These are phyloP conservation scores for Nitzschia inconspicua DNA, from an alignment of 108 stramenopile species.

Conservation along the genomic window DNA sequence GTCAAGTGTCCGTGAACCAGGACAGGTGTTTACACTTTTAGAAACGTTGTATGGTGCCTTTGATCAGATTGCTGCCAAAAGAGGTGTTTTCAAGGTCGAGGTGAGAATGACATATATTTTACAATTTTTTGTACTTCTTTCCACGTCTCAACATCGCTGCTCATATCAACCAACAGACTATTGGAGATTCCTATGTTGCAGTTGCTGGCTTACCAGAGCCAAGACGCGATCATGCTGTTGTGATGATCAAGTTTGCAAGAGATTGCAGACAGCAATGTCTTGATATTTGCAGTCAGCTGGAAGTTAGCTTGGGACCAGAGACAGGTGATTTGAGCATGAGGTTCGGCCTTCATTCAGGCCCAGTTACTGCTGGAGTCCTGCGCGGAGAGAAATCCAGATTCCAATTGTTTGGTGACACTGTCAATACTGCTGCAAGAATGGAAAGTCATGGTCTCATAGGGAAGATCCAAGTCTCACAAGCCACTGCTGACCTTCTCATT, in stretches of 20 bases:
- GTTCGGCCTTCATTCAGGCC: slow-evolving; percentile 44
- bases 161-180: too few relatives aligned
- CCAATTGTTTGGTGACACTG: slow-evolving; percentile 53
- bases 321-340: slow-evolving; percentile 32
- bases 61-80: slow-evolving; percentile 28
- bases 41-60: slow-evolving; percentile 43
- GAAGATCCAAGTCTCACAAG: slow-evolving; percentile 36
- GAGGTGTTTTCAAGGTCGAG: slow-evolving; percentile 46
- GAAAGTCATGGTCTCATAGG: slow-evolving; percentile 34
- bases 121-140: too few relatives aligned
- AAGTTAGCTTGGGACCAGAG: slow-evolving; percentile 19
- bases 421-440: slow-evolving; percentile 48
- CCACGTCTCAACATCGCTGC: too few relatives aligned
- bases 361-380: slow-evolving; percentile 49
- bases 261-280: slow-evolving; percentile 31
- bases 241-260: slow-evolving; percentile 33
- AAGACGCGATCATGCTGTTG: slow-evolving; percentile 36
- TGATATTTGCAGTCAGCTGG: slow-evolving; percentile 1
- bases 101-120: too few relatives aligned
- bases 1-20: slow-evolving; percentile 1
- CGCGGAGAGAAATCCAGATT: slow-evolving; percentile 47
- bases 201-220: slow-evolving; percentile 17
- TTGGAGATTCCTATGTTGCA: slow-evolving; percentile 57
- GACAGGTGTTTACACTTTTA: slow-evolving; percentile 42
- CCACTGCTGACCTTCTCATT: slow-evolving; percentile 33